A percentile compares a stretch with the other conserved stretches of the same genome.
phyloP scores from a whole-genome alignment of 441 rosid genomes.

The Pelargonium australe region DNA sequence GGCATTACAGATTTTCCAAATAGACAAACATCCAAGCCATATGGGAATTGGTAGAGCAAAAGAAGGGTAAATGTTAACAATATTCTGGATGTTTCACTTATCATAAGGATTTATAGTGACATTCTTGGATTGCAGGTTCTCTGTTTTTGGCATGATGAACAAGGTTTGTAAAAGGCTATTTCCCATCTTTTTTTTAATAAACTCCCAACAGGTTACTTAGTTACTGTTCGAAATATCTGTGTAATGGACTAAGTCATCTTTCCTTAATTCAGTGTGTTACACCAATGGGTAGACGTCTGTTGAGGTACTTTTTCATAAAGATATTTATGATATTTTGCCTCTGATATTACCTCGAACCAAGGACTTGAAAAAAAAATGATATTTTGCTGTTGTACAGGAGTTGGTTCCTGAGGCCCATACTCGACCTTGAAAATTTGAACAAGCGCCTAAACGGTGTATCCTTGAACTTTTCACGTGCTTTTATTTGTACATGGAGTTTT shows the following conservation, averaged over 20 bases:
- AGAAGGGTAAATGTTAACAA: constrained; percentile 61
- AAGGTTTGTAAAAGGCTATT: constrained; percentile 49
- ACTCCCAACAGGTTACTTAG: not conserved
- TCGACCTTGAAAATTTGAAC: constrained; percentile 70
- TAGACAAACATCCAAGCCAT: constrained; percentile 97
- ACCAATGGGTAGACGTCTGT: constrained; percentile 79
- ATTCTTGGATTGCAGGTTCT: constrained; percentile 58
- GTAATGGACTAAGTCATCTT: constrained; percentile 30
- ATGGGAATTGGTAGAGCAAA: constrained; percentile 99
- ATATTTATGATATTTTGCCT: constrained; percentile 19
- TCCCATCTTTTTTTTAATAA: not conserved
- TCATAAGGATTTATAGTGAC: constrained; percentile 25
- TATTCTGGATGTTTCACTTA: constrained; percentile 18
- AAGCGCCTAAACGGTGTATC: constrained; percentile 89
- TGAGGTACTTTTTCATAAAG: constrained; percentile 48
- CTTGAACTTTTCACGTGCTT: constrained; percentile 28
- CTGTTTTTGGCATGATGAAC: constrained; percentile 96
- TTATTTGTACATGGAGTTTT: constrained; percentile 10
- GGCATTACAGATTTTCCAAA: constrained; percentile 88
- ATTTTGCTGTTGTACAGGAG: constrained; percentile 43
- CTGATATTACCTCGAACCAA: constrained; percentile 15
- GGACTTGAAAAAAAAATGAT: constrained; percentile 6
- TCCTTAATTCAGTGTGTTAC: constrained; percentile 69
- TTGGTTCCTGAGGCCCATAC: constrained; percentile 95
- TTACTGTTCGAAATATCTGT: constrained; percentile 22